Percentiles rank a stretch among this genome's conserved stretches.
phyloP scores from a whole-genome alignment of 257 asterid genomes.

The Ilex asprella region DNA sequence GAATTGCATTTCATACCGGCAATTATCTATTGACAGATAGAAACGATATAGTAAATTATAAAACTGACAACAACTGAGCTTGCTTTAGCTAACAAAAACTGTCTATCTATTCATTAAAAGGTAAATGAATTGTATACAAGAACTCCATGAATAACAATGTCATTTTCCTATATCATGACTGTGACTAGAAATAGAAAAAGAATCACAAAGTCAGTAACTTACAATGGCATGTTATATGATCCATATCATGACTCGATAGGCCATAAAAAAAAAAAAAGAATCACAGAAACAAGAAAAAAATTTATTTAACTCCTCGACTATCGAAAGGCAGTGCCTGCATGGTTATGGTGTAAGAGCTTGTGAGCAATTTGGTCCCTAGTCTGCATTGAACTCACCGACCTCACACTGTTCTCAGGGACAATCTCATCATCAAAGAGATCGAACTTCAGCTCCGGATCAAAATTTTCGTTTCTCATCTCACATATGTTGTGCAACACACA shows the following conservation, averaged over 20 bases:
- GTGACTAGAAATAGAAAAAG: slow-evolving; percentile 24
- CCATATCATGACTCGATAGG: too few species aligned
- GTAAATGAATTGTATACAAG: slow-evolving; percentile 1
- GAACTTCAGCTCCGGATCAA: slow-evolving; percentile 44
- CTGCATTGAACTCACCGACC: slow-evolving; percentile 35
- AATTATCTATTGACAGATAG: background rate
- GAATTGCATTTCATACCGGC: background rate
- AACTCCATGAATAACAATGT: slow-evolving; percentile 7
- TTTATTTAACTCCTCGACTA: slow-evolving; percentile 7
- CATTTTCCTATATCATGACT: slow-evolving; percentile 22
- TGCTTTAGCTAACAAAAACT: background rate
- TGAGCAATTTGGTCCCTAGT: slow-evolving; percentile 75
- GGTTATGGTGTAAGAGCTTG: slow-evolving; percentile 57
- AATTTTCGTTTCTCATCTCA: slow-evolving; percentile 53
- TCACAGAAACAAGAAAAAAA: background rate
- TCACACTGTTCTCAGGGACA: slow-evolving; percentile 34
- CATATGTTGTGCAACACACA: slow-evolving; percentile 81
- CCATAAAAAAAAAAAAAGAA: slow-evolving; percentile 1
- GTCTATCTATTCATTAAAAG: slow-evolving; percentile 8
- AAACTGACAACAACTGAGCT: background rate
- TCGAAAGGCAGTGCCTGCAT: slow-evolving; percentile 38
- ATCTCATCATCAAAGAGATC: slow-evolving; percentile 58
- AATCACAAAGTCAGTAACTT: background rate
- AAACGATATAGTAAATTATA: too few species aligned
- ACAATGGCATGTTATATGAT: too few species aligned